These are phyloP conservation scores for Trichosanthes cucumerina DNA, from an alignment of 306 rosid species.

Conservation along the genomic window DNA sequence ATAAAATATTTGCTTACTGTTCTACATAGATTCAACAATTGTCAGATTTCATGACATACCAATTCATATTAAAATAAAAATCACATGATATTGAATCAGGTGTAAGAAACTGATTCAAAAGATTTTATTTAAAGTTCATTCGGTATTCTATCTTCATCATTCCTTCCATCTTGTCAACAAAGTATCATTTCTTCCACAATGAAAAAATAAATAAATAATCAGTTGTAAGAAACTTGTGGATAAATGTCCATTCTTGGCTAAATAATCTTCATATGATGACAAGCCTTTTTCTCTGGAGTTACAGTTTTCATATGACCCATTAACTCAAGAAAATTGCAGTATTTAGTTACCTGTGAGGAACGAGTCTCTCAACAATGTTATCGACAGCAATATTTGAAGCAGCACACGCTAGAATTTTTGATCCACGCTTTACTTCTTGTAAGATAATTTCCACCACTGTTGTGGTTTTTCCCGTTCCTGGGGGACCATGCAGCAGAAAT, in stretches of 20 bases:
- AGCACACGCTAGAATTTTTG: slow-evolving; percentile 93
- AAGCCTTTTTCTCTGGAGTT: neutral
- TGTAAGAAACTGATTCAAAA: neutral
- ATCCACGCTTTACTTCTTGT: slow-evolving; percentile 94
- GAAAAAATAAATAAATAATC: neutral
- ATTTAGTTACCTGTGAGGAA: slow-evolving; percentile 53
- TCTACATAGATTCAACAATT: neutral
- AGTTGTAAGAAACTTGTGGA: neutral
- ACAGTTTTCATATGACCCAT: neutral
- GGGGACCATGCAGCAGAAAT: slow-evolving; percentile 94
- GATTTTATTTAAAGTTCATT: neutral
- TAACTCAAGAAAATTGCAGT: neutral
- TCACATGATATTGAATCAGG: neutral
- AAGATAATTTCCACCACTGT: slow-evolving; percentile 93
- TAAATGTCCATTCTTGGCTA: neutral
- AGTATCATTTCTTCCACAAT: neutral
- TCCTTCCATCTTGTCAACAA: neutral
- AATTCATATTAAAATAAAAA: neutral
- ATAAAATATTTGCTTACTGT: neutral
- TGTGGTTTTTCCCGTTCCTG: slow-evolving; percentile 98
- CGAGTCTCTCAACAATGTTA: slow-evolving; percentile 95
- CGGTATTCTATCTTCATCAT: neutral
- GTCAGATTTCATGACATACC: neutral
- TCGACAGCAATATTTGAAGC: slow-evolving; percentile 99
- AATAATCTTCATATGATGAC: neutral